Base-by-base conservation (phyloP, 2,329 filamentous ascomycete genomes). In the Eutypella sp. region DNA sequence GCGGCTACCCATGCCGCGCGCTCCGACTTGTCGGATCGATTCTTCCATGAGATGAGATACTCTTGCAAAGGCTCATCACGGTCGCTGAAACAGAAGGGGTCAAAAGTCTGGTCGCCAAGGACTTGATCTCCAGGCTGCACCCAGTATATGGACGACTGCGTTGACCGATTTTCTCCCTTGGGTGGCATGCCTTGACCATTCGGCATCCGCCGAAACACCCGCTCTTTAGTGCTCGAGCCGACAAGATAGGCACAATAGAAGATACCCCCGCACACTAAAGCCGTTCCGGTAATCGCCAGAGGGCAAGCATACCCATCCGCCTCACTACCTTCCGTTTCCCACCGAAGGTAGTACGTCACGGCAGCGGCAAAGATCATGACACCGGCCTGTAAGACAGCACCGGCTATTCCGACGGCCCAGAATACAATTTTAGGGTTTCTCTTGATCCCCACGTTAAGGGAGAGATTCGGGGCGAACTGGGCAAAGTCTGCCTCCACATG, bases 31-130 rank as follows among this genome's bases (percentile, higher is more conserved):
- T n/a, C 24, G 13, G 10, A 10, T 36, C 47, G 13, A 13, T 27
- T 36, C 18, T 49, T 53, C 11, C 36, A 18, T 8, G 51, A 51
- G 5, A 47, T 48, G 19, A 27, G 53, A 47, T 50, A 54, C 16
- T 31, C 13, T 15, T 20, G 27, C 7, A 47, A 11, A 9, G 13
- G 18, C n/a, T 52, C n/a, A 10, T 41, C 39, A 3, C 40, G 37
- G 29, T 58, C 56, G 8, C 47, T 38, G 33, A 51, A 50, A 4
- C 44, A 48, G 40, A 54, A 59, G 3, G 56, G 31, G n/a, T 54
- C 52, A 22, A 59, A 59, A 13, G 29, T 57, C 24, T 59, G 56
- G 29, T 59, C 56, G 5, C 54, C 55, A 3, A 57, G 47, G n/a
- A 47, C 42, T 13, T 57, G 54, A 3, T 41, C 42, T 0, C 56